Evolutionary conservation across 2,329 filamentous ascomycete genomes (phyloP), one percentile per base, ranked within the genome.

Genomic region (Pseudocercospora fijiensis): DNA sequence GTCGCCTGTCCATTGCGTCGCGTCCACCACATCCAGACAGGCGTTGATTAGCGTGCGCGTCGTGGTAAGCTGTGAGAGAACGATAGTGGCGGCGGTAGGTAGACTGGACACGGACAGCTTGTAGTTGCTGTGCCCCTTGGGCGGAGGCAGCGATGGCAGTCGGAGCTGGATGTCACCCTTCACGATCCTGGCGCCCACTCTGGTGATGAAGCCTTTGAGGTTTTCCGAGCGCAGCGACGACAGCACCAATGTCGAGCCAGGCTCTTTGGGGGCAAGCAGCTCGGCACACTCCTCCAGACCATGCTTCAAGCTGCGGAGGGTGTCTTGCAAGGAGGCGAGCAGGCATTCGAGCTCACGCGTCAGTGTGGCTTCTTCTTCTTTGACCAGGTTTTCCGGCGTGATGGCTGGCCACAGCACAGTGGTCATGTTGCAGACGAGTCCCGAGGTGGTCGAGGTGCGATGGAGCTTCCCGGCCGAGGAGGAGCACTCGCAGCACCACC

Each of bases 191-290:
- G 91, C 91, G 43, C 95, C 95, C 37, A 96, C 87, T 60, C 95
- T 87, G 0, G 94, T 98, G 65, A 98, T 86, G 71, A 92, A 91
- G 18, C 95, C 95, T 77, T 99, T 99, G 67, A 98, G 88, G 69
- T 86, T 87, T 80, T 99, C 95, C 61, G 91, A 94, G 61, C 93
- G 86, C 61, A 90, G 85, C 13, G 93, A 96, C 66, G 90, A 95
- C 69, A 99, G 84, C 28, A 95, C 93, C 27, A 99, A 86, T 0
- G 94, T 99, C 71, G 89, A 93, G 8, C 92, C 92, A 0, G 89
- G 88, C 74, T 96, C 92, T 67, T 89, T 85, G 1, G 94, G 92
- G 7, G 92, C 90, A 28, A 99, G 86, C 24, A 98, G 85, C 18
- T 89, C 87, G 70, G 92, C 91, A 79, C 93, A 97, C 78, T 97